Conservation (phyloP, 1,139 yeast genomes). For the Blastobotrys elegans region DNA sequence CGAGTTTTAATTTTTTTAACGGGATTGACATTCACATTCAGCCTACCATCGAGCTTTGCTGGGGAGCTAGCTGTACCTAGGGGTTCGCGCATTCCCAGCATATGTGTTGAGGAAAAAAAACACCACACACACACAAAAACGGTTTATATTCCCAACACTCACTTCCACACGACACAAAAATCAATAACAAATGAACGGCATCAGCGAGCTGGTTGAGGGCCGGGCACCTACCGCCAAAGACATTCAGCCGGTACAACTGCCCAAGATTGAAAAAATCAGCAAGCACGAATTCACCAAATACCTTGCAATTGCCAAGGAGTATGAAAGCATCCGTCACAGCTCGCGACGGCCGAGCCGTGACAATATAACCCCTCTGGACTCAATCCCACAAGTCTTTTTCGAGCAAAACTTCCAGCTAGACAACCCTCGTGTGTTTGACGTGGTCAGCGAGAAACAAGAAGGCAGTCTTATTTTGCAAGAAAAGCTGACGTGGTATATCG, state of each 20-base stretch:
- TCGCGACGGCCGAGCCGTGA: constrained; percentile 12
- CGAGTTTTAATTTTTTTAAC: too few species aligned
- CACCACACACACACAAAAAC: too few species aligned
- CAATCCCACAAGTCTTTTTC: constrained; percentile 67
- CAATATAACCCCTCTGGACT: constrained; percentile 28
- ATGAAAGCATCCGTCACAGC: constrained; percentile 29
- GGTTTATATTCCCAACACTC: not conserved
- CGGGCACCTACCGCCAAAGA: constrained; percentile 69
- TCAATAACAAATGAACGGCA: not conserved
- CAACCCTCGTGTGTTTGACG: constrained; percentile 77
- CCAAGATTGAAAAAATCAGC: constrained; percentile 51
- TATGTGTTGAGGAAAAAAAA: too few species aligned
- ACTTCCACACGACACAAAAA: not conserved
- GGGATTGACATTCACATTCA: too few species aligned
- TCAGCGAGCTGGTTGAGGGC: constrained; percentile 1
- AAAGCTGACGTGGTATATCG: constrained; percentile 74
- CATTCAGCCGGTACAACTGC: constrained; percentile 76
- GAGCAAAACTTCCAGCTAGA: constrained; percentile 67
- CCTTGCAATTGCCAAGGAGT: constrained; percentile 49
- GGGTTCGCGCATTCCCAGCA: too few species aligned
- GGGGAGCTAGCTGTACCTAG: too few species aligned
- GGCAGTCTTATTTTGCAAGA: constrained; percentile 67
- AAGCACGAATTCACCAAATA: constrained; percentile 46
- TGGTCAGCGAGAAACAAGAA: constrained; percentile 56
- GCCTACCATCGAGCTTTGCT: too few species aligned